Percentiles rank a stretch among this genome's conserved stretches.
phyloP scores from a whole-genome alignment of 1,139 yeast species.

The Blastobotrys ciferrii region DNA sequence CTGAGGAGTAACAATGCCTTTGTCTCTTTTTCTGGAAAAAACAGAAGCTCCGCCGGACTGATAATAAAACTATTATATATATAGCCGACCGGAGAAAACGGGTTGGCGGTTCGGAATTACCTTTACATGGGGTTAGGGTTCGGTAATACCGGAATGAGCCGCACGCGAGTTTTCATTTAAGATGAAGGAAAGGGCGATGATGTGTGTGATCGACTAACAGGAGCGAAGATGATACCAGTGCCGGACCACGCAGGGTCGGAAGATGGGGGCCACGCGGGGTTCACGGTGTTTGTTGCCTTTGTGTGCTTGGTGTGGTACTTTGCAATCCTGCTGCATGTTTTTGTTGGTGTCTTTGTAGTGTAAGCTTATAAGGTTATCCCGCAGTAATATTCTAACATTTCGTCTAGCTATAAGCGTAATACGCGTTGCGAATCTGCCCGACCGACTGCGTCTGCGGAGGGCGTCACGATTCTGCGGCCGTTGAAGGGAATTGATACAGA shows the following conservation, averaged over 20 bases:
- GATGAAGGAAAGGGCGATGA: background rate
- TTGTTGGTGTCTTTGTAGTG: slow-evolving; percentile 19
- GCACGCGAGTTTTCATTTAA: background rate
- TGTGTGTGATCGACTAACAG: background rate
- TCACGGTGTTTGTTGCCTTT: slow-evolving; percentile 16
- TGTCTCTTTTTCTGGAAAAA: no score
- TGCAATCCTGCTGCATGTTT: slow-evolving; percentile 16
- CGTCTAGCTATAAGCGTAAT: slow-evolving; percentile 3
- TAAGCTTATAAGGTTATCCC: no score
- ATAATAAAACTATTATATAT: no score
- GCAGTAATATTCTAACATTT: no score
- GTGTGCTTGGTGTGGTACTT: slow-evolving; percentile 22
- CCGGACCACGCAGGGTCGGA: background rate
- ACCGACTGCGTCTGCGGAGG: slow-evolving; percentile 31
- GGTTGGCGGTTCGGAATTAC: no score
- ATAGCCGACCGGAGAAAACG: no score
- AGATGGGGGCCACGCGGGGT: background rate
- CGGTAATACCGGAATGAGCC: background rate
- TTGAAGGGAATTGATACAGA: slow-evolving; percentile 83
- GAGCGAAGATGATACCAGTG: background rate
- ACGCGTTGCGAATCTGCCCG: background rate
- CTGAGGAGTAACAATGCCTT: no score
- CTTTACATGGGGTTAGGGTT: background rate
- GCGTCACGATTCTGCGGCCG: slow-evolving; percentile 81
- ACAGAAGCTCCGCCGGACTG: no score